These are phyloP conservation scores for Trametes punicea DNA, from an alignment of 768 basidiomycete genomes.

Conservation along the genomic window DNA sequence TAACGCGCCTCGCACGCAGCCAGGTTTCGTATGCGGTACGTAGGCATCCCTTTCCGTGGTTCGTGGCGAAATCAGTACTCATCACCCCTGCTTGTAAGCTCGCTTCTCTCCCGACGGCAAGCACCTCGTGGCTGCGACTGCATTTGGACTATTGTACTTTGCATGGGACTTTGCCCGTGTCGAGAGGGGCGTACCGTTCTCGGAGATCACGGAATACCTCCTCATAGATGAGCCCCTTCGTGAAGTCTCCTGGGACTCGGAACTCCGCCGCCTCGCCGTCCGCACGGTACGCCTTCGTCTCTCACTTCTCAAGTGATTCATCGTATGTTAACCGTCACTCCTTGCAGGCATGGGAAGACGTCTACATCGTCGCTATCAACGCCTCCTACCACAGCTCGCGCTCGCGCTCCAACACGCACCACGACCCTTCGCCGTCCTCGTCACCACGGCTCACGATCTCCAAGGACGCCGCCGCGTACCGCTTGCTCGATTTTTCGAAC, in stretches of 20 bases:
- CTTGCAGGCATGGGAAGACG: constrained; percentile 21
- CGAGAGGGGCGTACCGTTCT: constrained; percentile 8
- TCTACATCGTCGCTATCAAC: constrained; percentile 19
- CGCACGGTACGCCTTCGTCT: constrained; percentile 16
- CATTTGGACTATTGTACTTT: constrained; percentile 21
- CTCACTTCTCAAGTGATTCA: neutral
- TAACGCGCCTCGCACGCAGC: neutral
- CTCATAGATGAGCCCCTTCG: constrained; percentile 20
- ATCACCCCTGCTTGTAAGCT: neutral
- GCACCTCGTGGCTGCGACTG: constrained; percentile 22
- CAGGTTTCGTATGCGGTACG: constrained; percentile 20
- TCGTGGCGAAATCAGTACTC: no score
- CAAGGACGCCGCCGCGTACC: neutral
- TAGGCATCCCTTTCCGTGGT: neutral
- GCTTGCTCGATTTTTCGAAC: constrained; percentile 22
- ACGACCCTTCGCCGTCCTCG: neutral
- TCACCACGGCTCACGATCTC: neutral
- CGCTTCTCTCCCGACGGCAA: constrained; percentile 25
- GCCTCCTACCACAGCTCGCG: constrained; percentile 6
- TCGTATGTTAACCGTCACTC: neutral
- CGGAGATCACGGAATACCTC: constrained; percentile 18
- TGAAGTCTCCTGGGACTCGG: constrained; percentile 21
- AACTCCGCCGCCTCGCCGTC: constrained; percentile 15
- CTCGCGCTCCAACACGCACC: no score
- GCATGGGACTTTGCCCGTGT: constrained; percentile 21